These are phyloP conservation scores for Podila clonocystis DNA, from an alignment of 192 early-diverging fungal genomes.

Conservation along the genomic window DNA sequence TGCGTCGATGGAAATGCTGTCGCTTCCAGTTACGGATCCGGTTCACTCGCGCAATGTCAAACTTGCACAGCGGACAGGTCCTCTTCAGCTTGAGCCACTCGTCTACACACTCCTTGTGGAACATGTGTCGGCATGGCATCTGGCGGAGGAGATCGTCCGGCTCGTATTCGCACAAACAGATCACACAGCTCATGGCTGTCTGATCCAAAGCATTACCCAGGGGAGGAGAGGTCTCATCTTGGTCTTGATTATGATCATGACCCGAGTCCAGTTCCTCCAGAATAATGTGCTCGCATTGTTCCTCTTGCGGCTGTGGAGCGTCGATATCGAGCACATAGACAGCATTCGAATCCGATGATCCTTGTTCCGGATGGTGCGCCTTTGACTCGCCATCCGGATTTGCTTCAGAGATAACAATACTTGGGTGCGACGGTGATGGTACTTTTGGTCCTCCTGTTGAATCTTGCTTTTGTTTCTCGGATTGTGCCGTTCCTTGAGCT, in stretches of 20 bases:
- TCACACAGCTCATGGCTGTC: slow-evolving; percentile 63
- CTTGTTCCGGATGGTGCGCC: not conserved
- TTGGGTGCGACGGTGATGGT: not conserved
- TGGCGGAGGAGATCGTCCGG: slow-evolving; percentile 76
- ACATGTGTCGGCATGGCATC: slow-evolving; percentile 80
- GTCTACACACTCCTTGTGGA: slow-evolving; percentile 84
- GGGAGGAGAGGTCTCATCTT: not conserved
- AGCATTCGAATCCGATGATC: not conserved
- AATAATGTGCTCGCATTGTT: not conserved
- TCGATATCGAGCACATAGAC: not conserved
- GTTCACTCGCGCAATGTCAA: slow-evolving; percentile 52
- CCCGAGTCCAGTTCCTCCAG: not conserved
- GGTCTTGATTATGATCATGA: not conserved
- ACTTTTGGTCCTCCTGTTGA: too few species aligned
- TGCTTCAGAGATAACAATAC: slow-evolving; percentile 26
- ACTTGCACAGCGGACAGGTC: slow-evolving; percentile 81
- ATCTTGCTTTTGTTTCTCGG: not conserved
- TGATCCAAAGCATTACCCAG: not conserved
- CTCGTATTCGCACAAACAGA: slow-evolving; percentile 82
- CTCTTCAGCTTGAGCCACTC: slow-evolving; percentile 84
- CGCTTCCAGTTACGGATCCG: slow-evolving; percentile 10
- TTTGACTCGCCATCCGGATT: not conserved
- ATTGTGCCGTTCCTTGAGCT: not conserved
- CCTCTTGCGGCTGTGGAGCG: not conserved
- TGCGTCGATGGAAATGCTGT: not conserved